Evolutionary conservation across 2,329 filamentous ascomycete genomes (phyloP), one percentile per base, ranked within the genome.

Genomic region (Lecanicillium sp.): DNA sequence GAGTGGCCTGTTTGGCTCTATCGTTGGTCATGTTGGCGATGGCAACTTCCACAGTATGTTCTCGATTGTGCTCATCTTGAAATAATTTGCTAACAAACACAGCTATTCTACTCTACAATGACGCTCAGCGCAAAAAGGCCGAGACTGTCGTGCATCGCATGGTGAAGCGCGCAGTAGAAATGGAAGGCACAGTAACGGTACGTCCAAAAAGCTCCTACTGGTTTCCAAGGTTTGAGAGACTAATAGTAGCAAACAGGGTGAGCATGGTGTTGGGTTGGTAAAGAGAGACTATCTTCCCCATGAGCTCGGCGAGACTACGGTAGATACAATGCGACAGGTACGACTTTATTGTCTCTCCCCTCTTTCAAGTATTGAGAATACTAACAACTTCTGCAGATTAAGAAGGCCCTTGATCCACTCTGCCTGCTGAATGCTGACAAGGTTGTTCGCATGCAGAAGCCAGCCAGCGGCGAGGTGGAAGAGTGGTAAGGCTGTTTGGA

Each of bases 231-330:
- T 9, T 27, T 25, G 13, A 38, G 29, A 27, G 28, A 34, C 46
- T 14, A 34, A n/a, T 25, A 36, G 20, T 29, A 27, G 29, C 38
- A 48, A 37, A 49, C 39, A 25, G 71, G 86, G 85, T 38, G 85
- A 94, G 60, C 85, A 94, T 57, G 85, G 85, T 30, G 80, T 92
- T 38, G 85, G 85, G 6, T 65, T 94, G 34, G 83, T 90, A 41
- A 94, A 94, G 73, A 70, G 85, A 48, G 85, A 92, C 55, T 90
- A 90, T 54, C 69, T 94, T 31, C 71, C 78, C 9, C 82, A 89
- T 53, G 85, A 94, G 62, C 66, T 92, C 29, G 84, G 85, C 11
- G 68, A 78, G 56, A 68, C 63, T 11, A 86, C 85, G 0, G 84
- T 94, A 8, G 83, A 89, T 62, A 70, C 82, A 16, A 94, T 94